A percentile compares a stretch with the other conserved stretches of the same genome.
Conservation (phyloP, 768 basidiomycete species). For the Paxillus ammoniavirescens region DNA sequence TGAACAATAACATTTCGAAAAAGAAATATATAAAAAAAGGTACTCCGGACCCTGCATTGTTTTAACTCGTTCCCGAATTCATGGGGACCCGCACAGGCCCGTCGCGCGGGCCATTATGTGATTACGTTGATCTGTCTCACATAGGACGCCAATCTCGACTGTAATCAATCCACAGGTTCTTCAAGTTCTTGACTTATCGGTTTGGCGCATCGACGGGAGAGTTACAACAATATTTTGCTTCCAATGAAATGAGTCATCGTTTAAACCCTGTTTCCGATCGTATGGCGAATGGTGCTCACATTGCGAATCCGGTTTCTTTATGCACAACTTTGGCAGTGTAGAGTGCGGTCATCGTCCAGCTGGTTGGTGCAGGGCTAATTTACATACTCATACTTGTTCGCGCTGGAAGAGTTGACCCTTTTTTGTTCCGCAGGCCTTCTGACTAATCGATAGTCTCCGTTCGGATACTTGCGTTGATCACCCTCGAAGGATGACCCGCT, state of each 20-base stretch:
- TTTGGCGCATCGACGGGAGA: conserved; percentile 6
- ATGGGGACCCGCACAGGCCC: background rate
- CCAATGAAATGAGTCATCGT: conserved; percentile 13
- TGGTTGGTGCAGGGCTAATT: conserved; percentile 14
- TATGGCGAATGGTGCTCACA: conserved; percentile 12
- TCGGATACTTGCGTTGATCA: conserved; percentile 25
- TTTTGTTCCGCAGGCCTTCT: conserved; percentile 26
- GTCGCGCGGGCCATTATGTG: conserved; percentile 1
- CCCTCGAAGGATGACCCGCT: conserved; percentile 2
- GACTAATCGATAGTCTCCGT: conserved; percentile 21
- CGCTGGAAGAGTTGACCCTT: conserved; percentile 30
- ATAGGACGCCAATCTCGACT: conserved; percentile 18
- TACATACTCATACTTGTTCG: conserved; percentile 23
- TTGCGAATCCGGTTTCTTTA: conserved; percentile 24
- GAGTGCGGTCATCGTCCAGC: background rate
- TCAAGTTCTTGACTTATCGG: conserved; percentile 13
- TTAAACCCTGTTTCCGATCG: conserved; percentile 5
- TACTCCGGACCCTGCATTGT: too few species aligned
- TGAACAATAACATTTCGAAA: conserved; percentile 1
- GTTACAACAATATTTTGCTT: conserved; percentile 15
- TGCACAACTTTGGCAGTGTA: conserved; percentile 5
- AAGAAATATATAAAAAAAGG: too few species aligned
- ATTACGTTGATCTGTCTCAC: conserved; percentile 16
- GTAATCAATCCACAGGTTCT: conserved; percentile 17
- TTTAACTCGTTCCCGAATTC: too few species aligned